Evolutionary conservation across 306 rosid genomes (phyloP).

Genomic region (Cucumis hystrix): DNA sequence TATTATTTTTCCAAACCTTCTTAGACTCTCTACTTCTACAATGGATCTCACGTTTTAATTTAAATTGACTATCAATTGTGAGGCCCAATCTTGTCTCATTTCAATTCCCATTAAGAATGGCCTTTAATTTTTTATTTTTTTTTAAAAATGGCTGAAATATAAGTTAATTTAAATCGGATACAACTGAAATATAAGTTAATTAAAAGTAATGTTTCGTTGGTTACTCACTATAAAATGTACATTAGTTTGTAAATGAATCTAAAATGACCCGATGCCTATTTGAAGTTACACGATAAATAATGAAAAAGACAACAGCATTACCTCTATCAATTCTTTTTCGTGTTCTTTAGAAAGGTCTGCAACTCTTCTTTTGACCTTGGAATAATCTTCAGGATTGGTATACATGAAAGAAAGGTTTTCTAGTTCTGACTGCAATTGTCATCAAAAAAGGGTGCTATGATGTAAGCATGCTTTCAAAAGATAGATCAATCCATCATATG

Average conservation of each 20-base stretch:
- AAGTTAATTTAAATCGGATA: background rate
- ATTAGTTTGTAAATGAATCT: background rate
- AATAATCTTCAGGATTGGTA: slow-evolving; percentile 86
- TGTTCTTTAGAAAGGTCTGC: slow-evolving; percentile 76
- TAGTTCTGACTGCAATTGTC: slow-evolving; percentile 70
- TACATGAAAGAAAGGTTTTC: slow-evolving; percentile 96
- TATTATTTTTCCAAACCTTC: background rate
- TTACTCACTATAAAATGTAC: background rate
- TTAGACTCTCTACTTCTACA: background rate
- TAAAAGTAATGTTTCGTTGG: background rate
- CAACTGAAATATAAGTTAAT: background rate
- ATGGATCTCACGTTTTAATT: background rate
- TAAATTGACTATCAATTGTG: background rate
- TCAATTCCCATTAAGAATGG: background rate
- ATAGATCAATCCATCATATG: background rate
- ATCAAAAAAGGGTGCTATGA: background rate
- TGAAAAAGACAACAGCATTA: slow-evolving; percentile 19
- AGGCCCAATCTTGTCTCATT: background rate
- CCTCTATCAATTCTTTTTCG: slow-evolving; percentile 92
- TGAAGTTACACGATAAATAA: slow-evolving; percentile 1
- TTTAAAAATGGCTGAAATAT: background rate
- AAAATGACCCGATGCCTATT: background rate
- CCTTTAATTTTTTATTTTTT: background rate
- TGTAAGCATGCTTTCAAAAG: background rate
- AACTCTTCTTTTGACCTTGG: slow-evolving; percentile 80